phyloP scores from a whole-genome alignment of 192 early-diverging fungal species.

The Coemansia sp. region DNA sequence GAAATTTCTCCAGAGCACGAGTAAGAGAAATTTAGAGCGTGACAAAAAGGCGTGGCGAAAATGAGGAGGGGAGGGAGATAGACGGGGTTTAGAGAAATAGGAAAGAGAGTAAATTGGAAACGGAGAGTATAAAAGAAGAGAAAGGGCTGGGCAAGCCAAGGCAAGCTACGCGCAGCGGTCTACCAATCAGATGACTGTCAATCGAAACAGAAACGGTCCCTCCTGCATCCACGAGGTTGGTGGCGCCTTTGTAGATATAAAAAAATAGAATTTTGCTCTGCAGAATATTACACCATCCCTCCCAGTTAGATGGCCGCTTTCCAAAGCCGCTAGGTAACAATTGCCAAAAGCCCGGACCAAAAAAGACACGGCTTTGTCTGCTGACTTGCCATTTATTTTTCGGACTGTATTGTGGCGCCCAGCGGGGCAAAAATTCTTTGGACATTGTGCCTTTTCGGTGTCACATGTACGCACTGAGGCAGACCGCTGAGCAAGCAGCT shows the following conservation, averaged over 20 bases:
- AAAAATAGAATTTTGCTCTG: background rate
- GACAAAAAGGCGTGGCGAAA: background rate
- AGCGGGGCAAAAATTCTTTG: background rate
- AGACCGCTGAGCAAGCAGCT: background rate
- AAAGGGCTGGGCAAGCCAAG: background rate
- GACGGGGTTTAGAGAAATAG: slow-evolving; percentile 6
- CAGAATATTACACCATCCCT: background rate
- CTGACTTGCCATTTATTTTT: background rate
- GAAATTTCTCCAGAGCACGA: background rate
- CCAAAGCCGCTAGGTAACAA: background rate
- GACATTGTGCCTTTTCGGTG: background rate
- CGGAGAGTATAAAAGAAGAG: background rate
- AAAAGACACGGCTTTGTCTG: background rate
- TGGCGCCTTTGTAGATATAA: slow-evolving; percentile 1
- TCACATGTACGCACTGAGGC: background rate
- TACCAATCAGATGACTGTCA: slow-evolving; percentile 19
- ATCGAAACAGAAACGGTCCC: slow-evolving; percentile 13
- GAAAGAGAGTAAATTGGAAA: background rate
- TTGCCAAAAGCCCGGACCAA: background rate
- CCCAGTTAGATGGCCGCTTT: background rate
- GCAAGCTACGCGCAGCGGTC: background rate
- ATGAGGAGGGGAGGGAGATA: background rate
- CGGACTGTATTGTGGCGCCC: background rate
- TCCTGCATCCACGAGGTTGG: slow-evolving; percentile 12
- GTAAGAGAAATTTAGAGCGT: background rate